Percentiles rank a stretch among this genome's conserved stretches.
Evolutionary conservation across 805 yeast species (phyloP).

Genomic region (Pachysolen tannophilus): DNA sequence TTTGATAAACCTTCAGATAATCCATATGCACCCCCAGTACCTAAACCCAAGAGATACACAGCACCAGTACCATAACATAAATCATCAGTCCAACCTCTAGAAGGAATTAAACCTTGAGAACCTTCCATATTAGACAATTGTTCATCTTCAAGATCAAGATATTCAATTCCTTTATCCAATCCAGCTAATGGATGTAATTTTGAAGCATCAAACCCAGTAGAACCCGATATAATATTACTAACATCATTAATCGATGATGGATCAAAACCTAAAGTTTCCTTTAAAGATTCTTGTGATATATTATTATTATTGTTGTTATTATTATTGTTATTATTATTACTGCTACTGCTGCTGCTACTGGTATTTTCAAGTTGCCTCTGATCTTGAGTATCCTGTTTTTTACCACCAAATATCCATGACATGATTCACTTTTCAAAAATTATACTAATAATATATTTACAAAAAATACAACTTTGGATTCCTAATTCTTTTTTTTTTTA

Average conservation of each 20-base stretch:
- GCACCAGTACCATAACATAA: slow-evolving; percentile 97
- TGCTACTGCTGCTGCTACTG: slow-evolving; percentile 15
- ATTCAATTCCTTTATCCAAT: slow-evolving; percentile 82
- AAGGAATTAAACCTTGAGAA: slow-evolving; percentile 82
- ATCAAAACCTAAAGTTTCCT: slow-evolving; percentile 49
- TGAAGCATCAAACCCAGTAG: slow-evolving; percentile 58
- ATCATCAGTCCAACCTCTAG: slow-evolving; percentile 98
- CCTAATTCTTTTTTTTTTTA: too few relatives aligned
- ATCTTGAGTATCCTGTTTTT: slow-evolving; percentile 14
- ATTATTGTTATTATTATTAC: slow-evolving; percentile 12
- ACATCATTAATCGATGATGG: slow-evolving; percentile 58
- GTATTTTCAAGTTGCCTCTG: background rate
- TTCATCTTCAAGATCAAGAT: slow-evolving; percentile 83
- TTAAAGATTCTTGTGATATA: slow-evolving; percentile 19
- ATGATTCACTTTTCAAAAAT: slow-evolving; percentile 13
- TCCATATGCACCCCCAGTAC: slow-evolving; percentile 86
- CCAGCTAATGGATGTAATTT: slow-evolving; percentile 90
- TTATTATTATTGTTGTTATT: too few relatives aligned
- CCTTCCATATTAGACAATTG: slow-evolving; percentile 72
- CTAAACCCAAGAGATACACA: slow-evolving; percentile 79
- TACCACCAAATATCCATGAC: slow-evolving; percentile 47
- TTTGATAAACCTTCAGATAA: slow-evolving; percentile 76
- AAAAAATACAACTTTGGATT: too few relatives aligned
- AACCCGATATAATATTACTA: slow-evolving; percentile 49
- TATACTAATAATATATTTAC: too few relatives aligned